Conservation (phyloP, 2,329 filamentous ascomycete genomes). For the Shiraia bambusicola region DNA sequence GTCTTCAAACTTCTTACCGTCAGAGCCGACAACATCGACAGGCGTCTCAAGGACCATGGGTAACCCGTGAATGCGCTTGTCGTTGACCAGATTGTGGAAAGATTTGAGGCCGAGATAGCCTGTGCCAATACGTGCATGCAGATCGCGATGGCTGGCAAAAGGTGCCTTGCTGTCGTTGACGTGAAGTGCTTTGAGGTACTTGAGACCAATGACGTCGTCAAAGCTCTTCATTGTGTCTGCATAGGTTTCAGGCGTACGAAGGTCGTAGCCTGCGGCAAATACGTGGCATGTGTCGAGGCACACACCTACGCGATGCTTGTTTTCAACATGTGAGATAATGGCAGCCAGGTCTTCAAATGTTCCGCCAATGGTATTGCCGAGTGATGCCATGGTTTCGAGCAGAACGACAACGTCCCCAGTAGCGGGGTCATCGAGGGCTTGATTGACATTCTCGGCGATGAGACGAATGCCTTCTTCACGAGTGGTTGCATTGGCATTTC, state of each 20-base stretch:
- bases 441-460: conserved; percentile 80
- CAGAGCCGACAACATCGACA: conserved; percentile 68
- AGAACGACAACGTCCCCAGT: conserved; percentile 78
- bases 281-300: conserved; percentile 97
- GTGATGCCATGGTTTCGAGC: conserved; percentile 91
- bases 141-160: conserved; percentile 74
- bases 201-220: conserved; percentile 71
- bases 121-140: conserved; percentile 95
- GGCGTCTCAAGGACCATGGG: conserved; percentile 98
- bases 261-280: conserved; percentile 90
- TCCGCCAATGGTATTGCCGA: conserved; percentile 81
- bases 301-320: conserved; percentile 84
- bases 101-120: conserved; percentile 88
- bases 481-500: conserved; percentile 68
- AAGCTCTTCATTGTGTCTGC: conserved; percentile 73
- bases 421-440: conserved; percentile 66
- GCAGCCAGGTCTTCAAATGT: conserved; percentile 83
- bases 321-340: conserved; percentile 76
- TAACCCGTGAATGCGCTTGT: conserved; percentile 70
- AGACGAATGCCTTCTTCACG: conserved; percentile 71
- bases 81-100: conserved; percentile 90
- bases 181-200: conserved; percentile 83
- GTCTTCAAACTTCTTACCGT: conserved; percentile 70
- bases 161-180: conserved; percentile 96
- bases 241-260: conserved; percentile 75